Base-by-base conservation (phyloP, 225 moss, liverwort and hornwort species). In the Polytrichum commune region DNA sequence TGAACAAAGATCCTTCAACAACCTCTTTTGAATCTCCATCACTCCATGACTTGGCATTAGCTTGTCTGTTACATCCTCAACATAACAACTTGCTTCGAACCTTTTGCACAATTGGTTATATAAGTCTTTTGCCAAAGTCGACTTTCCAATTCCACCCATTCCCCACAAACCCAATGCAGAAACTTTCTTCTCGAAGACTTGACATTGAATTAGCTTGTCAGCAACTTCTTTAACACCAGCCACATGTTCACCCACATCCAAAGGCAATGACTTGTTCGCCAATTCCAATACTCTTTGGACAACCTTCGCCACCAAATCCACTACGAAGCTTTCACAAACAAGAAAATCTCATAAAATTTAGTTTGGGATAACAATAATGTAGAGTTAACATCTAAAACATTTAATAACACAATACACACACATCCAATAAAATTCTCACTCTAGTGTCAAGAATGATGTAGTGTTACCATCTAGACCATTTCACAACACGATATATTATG, bases 71-170 rank as follows among this genome's bases (percentile, higher is more conserved):
- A 70, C 57, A 33, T 70, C 56, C 1, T 29, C 56, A 8, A 70
- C 6, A 32, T 27, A 70, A 22, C 70, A 57, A 27, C 29, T 32
- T 10, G 23, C 29, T 7, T 30, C 18, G 18, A 57, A 70, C 1
- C 18, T 29, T 20, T 29, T 20, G 29, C 57, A 30, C n/a, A 30
- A 58, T 5, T 33, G 30, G 30, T 70, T 57, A 58, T 70, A 70
- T 4, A 70, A 9, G 5, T 70, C 70, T 23, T 58, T 60, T 23
- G 70, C 70, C 54, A 70, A 30, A 16, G 70, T 70, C 1, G 60
- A 29, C 58, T 70, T 70, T 20, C 70, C 70, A 19, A 70, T 70
- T 6, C 70, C 70, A 19, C 70, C 70, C 70, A 60, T 70, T 22
- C 70, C 70, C 70, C 70, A 70, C 25, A 70, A 58, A 16, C 70